These are phyloP conservation scores for Rhododendron kiyosumense DNA, from an alignment of 148 eudicot species.

Conservation along the genomic window DNA sequence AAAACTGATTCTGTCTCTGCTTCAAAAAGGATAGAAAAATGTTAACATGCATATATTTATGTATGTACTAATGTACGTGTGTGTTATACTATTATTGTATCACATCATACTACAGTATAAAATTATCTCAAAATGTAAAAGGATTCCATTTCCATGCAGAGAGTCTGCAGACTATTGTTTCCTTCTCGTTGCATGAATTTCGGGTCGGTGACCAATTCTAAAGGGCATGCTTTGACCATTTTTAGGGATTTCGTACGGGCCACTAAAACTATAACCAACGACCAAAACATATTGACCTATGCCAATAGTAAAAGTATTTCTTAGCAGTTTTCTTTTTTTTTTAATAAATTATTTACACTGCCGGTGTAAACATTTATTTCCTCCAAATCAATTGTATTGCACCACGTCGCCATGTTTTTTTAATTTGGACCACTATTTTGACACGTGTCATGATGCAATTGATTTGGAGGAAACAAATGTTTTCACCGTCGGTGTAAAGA, in stretches of 20 bases:
- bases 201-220: background rate
- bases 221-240: slow-evolving; percentile 1
- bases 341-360: too few relatives aligned
- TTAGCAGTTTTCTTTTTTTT: background rate
- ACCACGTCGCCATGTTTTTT: too few relatives aligned
- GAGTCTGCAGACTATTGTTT: background rate
- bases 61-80: background rate
- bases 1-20: slow-evolving; percentile 13
- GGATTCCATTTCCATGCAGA: slow-evolving; percentile 2
- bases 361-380: too few relatives aligned
- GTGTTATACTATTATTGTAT: background rate
- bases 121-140: background rate
- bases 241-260: background rate
- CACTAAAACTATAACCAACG: background rate
- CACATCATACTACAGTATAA: background rate
- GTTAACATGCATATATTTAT: background rate
- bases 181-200: slow-evolving; percentile 12
- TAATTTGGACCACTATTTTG: too few relatives aligned
- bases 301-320: too few relatives aligned
- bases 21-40: slow-evolving; percentile 2
- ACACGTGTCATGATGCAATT: too few relatives aligned
- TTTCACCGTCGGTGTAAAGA: too few relatives aligned
- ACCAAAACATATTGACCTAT: background rate
- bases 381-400: too few relatives aligned
- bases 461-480: too few relatives aligned